Evolutionary conservation across 768 basidiomycete species (phyloP).

Genomic region (Daedaleopsis nitida): DNA sequence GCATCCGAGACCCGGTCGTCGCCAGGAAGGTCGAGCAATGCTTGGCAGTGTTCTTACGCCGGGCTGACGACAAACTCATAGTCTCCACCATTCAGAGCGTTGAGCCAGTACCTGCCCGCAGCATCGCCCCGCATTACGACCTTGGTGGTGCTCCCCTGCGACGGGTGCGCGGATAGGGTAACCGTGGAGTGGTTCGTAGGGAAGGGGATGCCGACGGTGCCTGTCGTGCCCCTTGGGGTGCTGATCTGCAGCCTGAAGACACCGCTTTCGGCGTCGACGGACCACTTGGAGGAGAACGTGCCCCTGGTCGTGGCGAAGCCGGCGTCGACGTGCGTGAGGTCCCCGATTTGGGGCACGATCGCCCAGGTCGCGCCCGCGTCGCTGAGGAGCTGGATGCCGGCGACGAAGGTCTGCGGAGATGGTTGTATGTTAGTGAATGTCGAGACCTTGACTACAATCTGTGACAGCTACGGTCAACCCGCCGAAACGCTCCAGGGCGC

Average conservation of each 20-base stretch:
- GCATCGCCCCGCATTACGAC: conserved; percentile 1
- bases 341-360: conserved; percentile 12
- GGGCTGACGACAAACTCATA: conserved; percentile 8
- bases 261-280: not conserved
- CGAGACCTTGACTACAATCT: too few species aligned
- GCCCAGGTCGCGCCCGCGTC: conserved; percentile 17
- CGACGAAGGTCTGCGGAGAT: conserved; percentile 10
- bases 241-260: conserved; percentile 12
- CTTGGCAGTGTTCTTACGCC: too few species aligned
- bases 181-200: conserved; percentile 4
- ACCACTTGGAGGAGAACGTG: conserved; percentile 19
- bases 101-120: conserved; percentile 12
- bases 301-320: conserved; percentile 17
- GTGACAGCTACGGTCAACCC: too few species aligned
- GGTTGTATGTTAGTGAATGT: not conserved
- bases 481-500: too few species aligned
- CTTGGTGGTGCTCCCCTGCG: not conserved
- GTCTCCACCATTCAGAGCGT: conserved; percentile 6
- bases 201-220: conserved; percentile 11
- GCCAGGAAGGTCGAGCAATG: too few species aligned
- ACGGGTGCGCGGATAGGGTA: not conserved
- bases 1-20: not conserved
- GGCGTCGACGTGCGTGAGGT: conserved; percentile 15
- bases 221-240: conserved; percentile 10
- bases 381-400: conserved; percentile 18